Evolutionary conservation across 495 filamentous ascomycete species (phyloP).

Genomic region (Saxophila tyrrhenica): DNA sequence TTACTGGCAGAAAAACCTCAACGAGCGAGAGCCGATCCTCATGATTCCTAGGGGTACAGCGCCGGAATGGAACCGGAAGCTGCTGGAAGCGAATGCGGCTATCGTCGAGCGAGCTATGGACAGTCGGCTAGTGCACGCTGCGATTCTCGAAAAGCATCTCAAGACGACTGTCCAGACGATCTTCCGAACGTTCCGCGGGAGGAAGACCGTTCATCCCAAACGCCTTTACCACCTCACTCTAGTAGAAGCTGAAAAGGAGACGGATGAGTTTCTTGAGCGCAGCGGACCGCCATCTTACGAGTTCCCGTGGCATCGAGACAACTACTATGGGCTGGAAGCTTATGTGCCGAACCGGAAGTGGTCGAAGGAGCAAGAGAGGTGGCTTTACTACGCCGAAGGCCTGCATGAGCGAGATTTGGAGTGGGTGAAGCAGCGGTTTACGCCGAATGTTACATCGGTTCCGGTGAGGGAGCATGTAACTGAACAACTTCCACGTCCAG

Average conservation of each 20-base stretch:
- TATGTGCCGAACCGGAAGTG: slow-evolving; percentile 22
- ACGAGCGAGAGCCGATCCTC: slow-evolving; percentile 40
- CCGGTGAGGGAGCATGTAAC: neutral
- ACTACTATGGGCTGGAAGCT: slow-evolving; percentile 42
- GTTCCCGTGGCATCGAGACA: slow-evolving; percentile 41
- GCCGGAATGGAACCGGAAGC: slow-evolving; percentile 37
- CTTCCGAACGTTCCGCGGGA: slow-evolving; percentile 36
- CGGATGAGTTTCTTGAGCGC: slow-evolving; percentile 37
- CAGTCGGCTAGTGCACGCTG: slow-evolving; percentile 34
- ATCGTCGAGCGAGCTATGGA: slow-evolving; percentile 34
- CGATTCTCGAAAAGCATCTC: slow-evolving; percentile 42
- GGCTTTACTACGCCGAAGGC: slow-evolving; percentile 18
- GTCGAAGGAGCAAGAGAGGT: slow-evolving; percentile 11
- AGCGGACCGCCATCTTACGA: slow-evolving; percentile 38
- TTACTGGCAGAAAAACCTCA: slow-evolving; percentile 41
- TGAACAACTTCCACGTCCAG: neutral
- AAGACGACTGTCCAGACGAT: slow-evolving; percentile 39
- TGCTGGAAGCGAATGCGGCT: slow-evolving; percentile 30
- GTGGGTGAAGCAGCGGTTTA: slow-evolving; percentile 10
- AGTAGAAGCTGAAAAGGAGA: slow-evolving; percentile 33
- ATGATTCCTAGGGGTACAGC: slow-evolving; percentile 35
- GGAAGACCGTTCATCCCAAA: slow-evolving; percentile 25
- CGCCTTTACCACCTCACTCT: slow-evolving; percentile 38
- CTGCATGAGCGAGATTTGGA: slow-evolving; percentile 16
- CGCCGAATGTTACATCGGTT: neutral